phyloP scores from a whole-genome alignment of 2,329 filamentous ascomycete species.

The Aspergillus neotritici region DNA sequence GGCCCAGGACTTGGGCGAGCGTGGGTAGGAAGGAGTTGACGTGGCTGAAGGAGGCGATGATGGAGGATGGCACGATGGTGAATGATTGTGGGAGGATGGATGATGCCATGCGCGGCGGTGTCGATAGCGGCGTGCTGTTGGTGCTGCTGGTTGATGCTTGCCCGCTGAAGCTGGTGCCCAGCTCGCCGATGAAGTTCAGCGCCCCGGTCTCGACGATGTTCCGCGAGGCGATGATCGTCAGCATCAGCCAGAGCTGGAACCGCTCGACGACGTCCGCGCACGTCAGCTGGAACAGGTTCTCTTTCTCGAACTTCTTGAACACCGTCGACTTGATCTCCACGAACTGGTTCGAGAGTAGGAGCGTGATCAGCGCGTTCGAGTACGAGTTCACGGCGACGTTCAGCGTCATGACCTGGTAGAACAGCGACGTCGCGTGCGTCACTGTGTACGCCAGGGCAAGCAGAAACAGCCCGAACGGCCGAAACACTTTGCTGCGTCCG shows the following conservation, averaged over 20 bases:
- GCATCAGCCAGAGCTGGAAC: slow-evolving; percentile 96
- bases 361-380: slow-evolving; percentile 86
- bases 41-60: slow-evolving; percentile 39
- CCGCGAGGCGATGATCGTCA: slow-evolving; percentile 89
- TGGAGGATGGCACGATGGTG: slow-evolving; percentile 62
- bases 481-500: slow-evolving; percentile 82
- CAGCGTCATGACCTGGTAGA: slow-evolving; percentile 95
- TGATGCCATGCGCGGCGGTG: slow-evolving; percentile 52
- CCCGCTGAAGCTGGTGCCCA: slow-evolving; percentile 29
- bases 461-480: slow-evolving; percentile 86
- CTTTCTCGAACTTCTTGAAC: slow-evolving; percentile 98
- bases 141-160: slow-evolving; percentile 31
- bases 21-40: slow-evolving; percentile 40
- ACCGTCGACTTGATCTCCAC: slow-evolving; percentile 98
- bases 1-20: slow-evolving; percentile 75
- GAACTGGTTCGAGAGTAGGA: slow-evolving; percentile 94
- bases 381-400: slow-evolving; percentile 99
- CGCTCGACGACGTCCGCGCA: slow-evolving; percentile 96
- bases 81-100: slow-evolving; percentile 87
- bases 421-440: slow-evolving; percentile 77
- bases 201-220: slow-evolving; percentile 95
- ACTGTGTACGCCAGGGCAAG: slow-evolving; percentile 84
- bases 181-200: slow-evolving; percentile 51
- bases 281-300: slow-evolving; percentile 92
- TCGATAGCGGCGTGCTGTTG: slow-evolving; percentile 49